Evolutionary conservation across 345 rosid genomes (phyloP), one percentile per base, ranked within the genome.

Genomic region (Citrus mangshanensis): DNA sequence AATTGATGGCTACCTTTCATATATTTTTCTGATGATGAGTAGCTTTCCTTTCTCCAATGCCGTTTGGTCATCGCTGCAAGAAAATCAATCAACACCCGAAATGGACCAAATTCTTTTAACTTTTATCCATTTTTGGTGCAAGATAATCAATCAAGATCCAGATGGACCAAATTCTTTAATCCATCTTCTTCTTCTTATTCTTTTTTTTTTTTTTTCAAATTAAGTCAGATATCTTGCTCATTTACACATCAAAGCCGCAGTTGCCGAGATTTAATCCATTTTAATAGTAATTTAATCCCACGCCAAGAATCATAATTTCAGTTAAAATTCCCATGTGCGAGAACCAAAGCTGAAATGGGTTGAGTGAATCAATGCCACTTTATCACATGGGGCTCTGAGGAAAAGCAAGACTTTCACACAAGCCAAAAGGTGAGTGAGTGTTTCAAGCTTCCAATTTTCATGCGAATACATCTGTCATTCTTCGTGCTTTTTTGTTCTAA

Each of bases 11-110:
- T 24, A 77, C 72, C 18, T 72, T 68, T 72, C 64, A 51, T 68
- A 38, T 58, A 24, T 62, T 51, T 72, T 67, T 25, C 65, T 72
- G 82, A 59, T 79, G 82, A 46, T 71, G n/a, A n/a, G 78, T 83
- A 46, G 78, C 82, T 58, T 38, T 79, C 76, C 13, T 49, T 34
- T 37, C 64, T 10, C 63, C 72, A 30, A 42, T 58, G 8, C 34
- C 25, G 59, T 51, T 66, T 62, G 35, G 56, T 55, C 30, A 7
- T 9, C 69, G 78, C 49, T 38, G 3, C 37, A 3, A 9, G 13
- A 22, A 18, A 21, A 37, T 28, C 24, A 71, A 70, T 46, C 59
- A 16, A 27, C 10, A 69, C 58, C 73, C 73, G 7, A 51, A 21
- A 42, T 42, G 58, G 51, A 27, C 73, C 3, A 2, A 30, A 18